These are phyloP conservation scores for Xerocomus spinulosus DNA, from an alignment of 768 basidiomycete genomes.

Conservation along the genomic window DNA sequence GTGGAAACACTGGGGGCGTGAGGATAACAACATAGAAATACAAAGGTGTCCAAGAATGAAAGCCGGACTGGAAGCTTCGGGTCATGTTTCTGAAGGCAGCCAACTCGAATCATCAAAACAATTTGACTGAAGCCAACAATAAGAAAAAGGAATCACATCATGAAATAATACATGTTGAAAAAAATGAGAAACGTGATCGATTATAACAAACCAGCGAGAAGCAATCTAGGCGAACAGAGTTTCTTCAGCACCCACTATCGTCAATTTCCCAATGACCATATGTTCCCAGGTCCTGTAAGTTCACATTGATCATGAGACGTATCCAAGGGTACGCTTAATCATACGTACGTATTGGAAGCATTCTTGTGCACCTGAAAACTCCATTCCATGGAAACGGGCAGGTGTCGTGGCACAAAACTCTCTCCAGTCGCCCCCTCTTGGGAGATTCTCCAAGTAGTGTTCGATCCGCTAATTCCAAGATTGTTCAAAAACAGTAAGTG, in stretches of 20 bases:
- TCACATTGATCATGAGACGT: not conserved
- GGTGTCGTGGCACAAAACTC: slow-evolving; percentile 35
- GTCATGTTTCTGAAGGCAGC: no score
- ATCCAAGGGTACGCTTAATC: not conserved
- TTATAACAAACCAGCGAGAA: no score
- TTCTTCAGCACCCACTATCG: slow-evolving; percentile 7
- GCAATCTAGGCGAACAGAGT: no score
- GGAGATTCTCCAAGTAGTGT: slow-evolving; percentile 28
- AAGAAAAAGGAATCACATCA: no score
- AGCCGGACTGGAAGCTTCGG: no score
- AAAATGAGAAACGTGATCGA: no score
- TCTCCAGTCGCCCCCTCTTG: slow-evolving; percentile 24
- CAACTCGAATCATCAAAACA: no score
- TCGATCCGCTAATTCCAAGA: slow-evolving; percentile 25
- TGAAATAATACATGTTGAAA: no score
- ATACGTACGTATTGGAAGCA: slow-evolving; percentile 16
- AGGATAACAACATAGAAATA: no score
- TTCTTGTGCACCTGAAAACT: slow-evolving; percentile 25
- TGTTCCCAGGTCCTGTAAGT: slow-evolving; percentile 8
- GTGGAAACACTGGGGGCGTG: no score
- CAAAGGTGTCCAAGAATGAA: no score
- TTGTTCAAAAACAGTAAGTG: not conserved
- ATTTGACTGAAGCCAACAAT: no score
- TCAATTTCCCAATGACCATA: slow-evolving; percentile 25
- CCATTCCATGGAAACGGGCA: slow-evolving; percentile 18